Percentiles rank a stretch among this genome's conserved stretches.
phyloP scores from a whole-genome alignment of 116 monocot genomes.

The Zostera marina region DNA sequence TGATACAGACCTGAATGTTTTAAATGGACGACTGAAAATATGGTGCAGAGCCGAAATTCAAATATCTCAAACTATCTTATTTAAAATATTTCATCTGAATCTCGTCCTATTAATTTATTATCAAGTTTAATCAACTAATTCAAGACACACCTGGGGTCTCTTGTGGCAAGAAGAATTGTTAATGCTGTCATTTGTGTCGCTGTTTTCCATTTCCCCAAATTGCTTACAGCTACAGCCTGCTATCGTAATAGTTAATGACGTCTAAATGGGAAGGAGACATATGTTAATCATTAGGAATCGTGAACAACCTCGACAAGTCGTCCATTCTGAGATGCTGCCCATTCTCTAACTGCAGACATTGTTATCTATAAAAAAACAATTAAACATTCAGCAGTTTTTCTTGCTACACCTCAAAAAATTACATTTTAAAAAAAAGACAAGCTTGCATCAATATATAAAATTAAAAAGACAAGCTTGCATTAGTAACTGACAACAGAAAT shows the following conservation, averaged over 20 bases:
- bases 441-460: too few relatives aligned
- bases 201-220: constrained; percentile 68
- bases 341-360: constrained; percentile 94
- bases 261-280: not conserved
- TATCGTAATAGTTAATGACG: not conserved
- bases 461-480: too few relatives aligned
- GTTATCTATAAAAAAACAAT: constrained; percentile 42
- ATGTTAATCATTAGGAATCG: not conserved
- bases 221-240: constrained; percentile 73
- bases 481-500: too few relatives aligned
- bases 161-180: constrained; percentile 43
- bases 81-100: too few relatives aligned
- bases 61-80: too few relatives aligned
- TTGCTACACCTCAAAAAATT: too few relatives aligned
- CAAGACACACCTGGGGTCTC: constrained; percentile 30
- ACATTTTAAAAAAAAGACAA: too few relatives aligned
- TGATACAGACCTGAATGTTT: too few relatives aligned
- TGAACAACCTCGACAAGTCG: constrained; percentile 65
- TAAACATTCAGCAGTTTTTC: too few relatives aligned
- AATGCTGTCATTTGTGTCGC: constrained; percentile 63
- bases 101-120: too few relatives aligned
- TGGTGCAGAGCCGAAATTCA: too few relatives aligned
- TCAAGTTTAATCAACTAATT: not conserved
- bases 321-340: constrained; percentile 87
- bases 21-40: too few relatives aligned